Percentiles rank a stretch among this genome's conserved stretches.
Conservation (phyloP, 495 filamentous ascomycete genomes). For the Saxophila tyrrhenica region DNA sequence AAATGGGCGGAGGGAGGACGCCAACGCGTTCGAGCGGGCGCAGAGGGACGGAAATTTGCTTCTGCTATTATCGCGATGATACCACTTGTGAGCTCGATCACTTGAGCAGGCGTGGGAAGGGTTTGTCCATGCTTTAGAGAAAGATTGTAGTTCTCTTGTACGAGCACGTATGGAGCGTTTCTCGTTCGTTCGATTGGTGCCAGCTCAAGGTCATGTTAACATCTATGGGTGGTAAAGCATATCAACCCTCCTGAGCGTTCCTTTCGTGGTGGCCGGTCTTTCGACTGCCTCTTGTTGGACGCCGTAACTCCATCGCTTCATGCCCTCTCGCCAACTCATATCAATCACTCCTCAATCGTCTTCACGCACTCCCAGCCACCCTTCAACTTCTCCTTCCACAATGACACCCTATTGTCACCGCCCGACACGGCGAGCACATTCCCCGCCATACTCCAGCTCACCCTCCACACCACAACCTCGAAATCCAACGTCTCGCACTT, state of each 20-base stretch:
- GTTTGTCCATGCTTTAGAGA: no score
- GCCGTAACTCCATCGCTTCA: no score
- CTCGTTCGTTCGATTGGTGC: no score
- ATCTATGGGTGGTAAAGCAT: no score
- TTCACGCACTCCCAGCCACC: constrained; percentile 89
- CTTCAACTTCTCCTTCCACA: constrained; percentile 76
- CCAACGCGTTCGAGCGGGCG: neutral
- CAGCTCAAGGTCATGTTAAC: no score
- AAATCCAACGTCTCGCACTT: constrained; percentile 71
- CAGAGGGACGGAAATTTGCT: neutral
- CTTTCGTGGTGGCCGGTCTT: no score
- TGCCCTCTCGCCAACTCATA: no score
- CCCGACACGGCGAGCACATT: constrained; percentile 91
- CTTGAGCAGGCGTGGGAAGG: no score
- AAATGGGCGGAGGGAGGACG: neutral
- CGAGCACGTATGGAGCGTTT: no score
- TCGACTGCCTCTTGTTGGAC: no score
- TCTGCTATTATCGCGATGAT: neutral
- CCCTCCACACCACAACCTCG: constrained; percentile 83
- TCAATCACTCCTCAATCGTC: constrained; percentile 76
- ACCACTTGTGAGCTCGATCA: constrained; percentile 25
- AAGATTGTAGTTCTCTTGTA: no score
- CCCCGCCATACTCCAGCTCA: constrained; percentile 94
- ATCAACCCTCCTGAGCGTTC: no score
- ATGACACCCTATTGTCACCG: constrained; percentile 90